These are phyloP conservation scores for Colletotrichum sp. DNA, from an alignment of 2,329 filamentous ascomycete genomes.

Conservation along the genomic window DNA sequence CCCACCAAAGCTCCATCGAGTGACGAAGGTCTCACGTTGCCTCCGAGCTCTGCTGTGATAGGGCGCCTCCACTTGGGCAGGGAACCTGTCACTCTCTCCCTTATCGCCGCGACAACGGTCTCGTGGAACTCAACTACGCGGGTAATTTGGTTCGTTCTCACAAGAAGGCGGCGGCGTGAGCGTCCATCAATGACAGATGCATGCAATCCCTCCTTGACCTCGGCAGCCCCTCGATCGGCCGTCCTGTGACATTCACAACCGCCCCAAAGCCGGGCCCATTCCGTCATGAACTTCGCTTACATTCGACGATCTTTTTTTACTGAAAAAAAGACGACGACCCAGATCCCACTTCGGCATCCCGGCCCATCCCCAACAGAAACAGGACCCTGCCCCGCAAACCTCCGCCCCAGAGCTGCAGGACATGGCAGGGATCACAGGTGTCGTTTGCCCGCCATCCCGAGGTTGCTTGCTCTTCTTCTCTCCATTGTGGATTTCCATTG, in stretches of 20 bases:
- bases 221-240: not conserved
- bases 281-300: not conserved
- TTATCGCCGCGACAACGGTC: slow-evolving; percentile 8
- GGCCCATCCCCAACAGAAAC: slow-evolving; percentile 22
- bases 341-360: slow-evolving; percentile 17
- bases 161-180: not conserved
- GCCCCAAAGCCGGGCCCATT: not conserved
- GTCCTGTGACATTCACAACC: not conserved
- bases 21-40: slow-evolving; percentile 18
- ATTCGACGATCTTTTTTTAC: not conserved
- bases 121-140: not conserved
- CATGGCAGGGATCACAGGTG: not conserved
- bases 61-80: not conserved
- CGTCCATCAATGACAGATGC: not conserved
- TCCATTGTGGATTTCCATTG: not conserved
- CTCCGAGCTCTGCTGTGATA: slow-evolving; percentile 1
- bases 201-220: not conserved
- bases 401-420: slow-evolving; percentile 9
- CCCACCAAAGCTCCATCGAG: slow-evolving; percentile 14
- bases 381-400: slow-evolving; percentile 20
- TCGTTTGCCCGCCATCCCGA: slow-evolving; percentile 5
- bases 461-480: not conserved
- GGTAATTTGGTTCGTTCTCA: not conserved
- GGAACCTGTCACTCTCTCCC: not conserved
- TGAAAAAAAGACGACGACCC: not conserved